Evolutionary conservation across 495 filamentous ascomycete genomes (phyloP).

Genomic region (Xylaria curta): DNA sequence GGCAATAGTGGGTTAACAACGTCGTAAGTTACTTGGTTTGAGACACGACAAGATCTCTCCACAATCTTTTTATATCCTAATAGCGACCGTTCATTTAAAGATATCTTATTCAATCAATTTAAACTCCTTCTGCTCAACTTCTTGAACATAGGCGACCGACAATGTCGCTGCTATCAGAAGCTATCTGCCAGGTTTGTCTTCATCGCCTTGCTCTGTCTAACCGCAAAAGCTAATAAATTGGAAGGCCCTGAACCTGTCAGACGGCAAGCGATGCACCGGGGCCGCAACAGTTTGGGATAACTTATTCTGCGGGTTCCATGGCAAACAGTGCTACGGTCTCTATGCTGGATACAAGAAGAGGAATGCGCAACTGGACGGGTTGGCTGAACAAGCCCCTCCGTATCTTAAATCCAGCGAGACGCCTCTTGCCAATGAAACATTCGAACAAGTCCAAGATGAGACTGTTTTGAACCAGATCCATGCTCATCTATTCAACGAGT

Average conservation of each 20-base stretch:
- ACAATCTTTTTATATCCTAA: not conserved
- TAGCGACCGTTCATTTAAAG: not conserved
- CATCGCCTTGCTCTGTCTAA: not conserved
- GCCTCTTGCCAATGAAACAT: constrained; percentile 51
- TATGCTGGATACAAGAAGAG: constrained; percentile 59
- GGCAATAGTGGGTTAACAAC: too few species aligned
- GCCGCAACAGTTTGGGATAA: constrained; percentile 48
- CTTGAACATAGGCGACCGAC: not conserved
- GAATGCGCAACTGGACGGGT: constrained; percentile 50
- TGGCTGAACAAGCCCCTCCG: constrained; percentile 42
- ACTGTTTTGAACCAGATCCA: constrained; percentile 49
- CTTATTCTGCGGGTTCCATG: constrained; percentile 58
- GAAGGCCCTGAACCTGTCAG: constrained; percentile 51
- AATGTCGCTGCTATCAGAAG: constrained; percentile 1
- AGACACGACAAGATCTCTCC: not conserved
- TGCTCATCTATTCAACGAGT: constrained; percentile 48
- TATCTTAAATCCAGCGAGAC: constrained; percentile 44
- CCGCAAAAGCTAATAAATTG: constrained; percentile 21
- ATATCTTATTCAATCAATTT: not conserved
- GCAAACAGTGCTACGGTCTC: constrained; percentile 53
- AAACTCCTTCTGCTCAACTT: not conserved
- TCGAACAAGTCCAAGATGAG: constrained; percentile 46
- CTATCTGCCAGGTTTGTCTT: constrained; percentile 33
- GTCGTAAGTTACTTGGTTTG: not conserved
- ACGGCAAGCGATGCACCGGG: constrained; percentile 43